Percentiles rank a stretch among this genome's conserved stretches.
These are phyloP conservation scores for Pseudonectria buxi DNA, from an alignment of 2,329 filamentous ascomycete species.

Conservation along the genomic window DNA sequence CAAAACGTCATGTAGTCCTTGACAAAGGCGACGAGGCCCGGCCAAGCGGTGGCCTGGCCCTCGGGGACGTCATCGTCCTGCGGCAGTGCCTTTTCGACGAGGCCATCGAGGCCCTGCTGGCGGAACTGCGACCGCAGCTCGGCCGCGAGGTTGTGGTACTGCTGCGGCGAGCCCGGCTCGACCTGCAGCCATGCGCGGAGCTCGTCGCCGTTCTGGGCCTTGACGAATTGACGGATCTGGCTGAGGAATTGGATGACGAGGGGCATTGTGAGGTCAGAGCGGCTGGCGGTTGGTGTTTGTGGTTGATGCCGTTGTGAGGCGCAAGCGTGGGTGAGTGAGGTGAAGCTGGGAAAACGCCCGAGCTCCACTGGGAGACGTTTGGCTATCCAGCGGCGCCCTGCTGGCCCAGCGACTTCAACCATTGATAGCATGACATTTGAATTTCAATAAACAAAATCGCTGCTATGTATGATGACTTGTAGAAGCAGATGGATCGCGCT, in stretches of 20 bases:
- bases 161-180: conserved; percentile 60
- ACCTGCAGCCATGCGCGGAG: conserved; percentile 67
- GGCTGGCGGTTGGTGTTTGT: not conserved
- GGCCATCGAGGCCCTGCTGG: conserved; percentile 48
- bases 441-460: no score
- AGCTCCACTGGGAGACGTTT: conserved; percentile 13
- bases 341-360: conserved; percentile 6
- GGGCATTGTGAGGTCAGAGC: conserved; percentile 39
- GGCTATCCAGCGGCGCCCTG: no score
- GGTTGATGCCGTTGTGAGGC: conserved; percentile 1
- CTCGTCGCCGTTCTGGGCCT: conserved; percentile 54
- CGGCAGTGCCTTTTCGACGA: conserved; percentile 58
- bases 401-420: no score
- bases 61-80: conserved; percentile 58
- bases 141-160: conserved; percentile 60
- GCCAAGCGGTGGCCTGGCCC: conserved; percentile 63
- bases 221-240: conserved; percentile 51
- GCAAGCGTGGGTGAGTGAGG: conserved; percentile 4
- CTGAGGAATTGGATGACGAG: conserved; percentile 62
- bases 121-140: conserved; percentile 58
- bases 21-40: conserved; percentile 70
- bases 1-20: conserved; percentile 76
- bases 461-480: no score
- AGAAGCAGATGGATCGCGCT: no score
- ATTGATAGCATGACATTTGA: no score